Conservation (phyloP, 306 rosid genomes). For the Nissolia schottii region DNA sequence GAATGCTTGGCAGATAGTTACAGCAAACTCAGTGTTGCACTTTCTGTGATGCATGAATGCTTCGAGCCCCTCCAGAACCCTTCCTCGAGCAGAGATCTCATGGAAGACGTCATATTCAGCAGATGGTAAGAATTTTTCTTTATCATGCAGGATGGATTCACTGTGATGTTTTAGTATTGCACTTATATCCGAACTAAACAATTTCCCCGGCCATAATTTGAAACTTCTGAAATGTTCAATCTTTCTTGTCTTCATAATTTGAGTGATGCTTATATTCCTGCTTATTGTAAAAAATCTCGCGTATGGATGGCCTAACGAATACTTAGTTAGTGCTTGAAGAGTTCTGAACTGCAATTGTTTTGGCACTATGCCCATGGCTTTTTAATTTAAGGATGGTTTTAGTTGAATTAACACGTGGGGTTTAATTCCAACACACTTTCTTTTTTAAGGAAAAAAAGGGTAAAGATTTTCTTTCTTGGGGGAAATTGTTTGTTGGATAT, state of each 20-base stretch:
- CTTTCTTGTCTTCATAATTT: background rate
- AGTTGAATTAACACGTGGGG: background rate
- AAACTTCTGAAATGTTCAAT: background rate
- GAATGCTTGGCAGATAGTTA: constrained; percentile 43
- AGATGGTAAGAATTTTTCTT: constrained; percentile 42
- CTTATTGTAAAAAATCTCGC: background rate
- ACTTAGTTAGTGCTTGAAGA: background rate
- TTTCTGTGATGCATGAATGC: constrained; percentile 82
- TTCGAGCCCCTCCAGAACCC: constrained; percentile 70
- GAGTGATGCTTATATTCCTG: background rate
- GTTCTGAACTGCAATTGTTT: background rate
- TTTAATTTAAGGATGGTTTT: too few relatives aligned
- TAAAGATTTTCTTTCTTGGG: too few relatives aligned
- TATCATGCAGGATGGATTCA: background rate
- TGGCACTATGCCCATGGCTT: too few relatives aligned
- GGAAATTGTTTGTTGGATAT: too few relatives aligned
- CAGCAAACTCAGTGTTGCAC: constrained; percentile 75
- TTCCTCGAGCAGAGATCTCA: constrained; percentile 50
- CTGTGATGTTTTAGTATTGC: background rate
- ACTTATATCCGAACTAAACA: background rate
- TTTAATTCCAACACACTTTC: too few relatives aligned
- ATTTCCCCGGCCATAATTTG: background rate
- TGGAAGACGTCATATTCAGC: constrained; percentile 65
- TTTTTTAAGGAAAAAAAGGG: too few relatives aligned
- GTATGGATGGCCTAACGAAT: constrained; percentile 1